Percentiles rank a stretch among this genome's conserved stretches.
phyloP scores from a whole-genome alignment of 2,329 filamentous ascomycete species.

The Apiospora phragmitis region DNA sequence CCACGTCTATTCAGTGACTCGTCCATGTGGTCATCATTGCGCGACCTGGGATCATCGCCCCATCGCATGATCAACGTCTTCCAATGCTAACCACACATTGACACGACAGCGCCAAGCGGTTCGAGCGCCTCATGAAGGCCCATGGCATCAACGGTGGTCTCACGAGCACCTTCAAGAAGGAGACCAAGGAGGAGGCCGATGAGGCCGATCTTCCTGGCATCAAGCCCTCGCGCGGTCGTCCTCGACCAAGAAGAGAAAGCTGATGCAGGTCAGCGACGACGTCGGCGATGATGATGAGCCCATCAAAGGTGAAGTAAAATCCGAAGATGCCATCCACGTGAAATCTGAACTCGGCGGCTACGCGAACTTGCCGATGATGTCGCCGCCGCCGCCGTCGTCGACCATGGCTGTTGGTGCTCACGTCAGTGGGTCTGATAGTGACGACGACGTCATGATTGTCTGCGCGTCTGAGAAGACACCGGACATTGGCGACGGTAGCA shows the following conservation, averaged over 20 bases:
- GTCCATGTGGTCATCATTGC: not conserved
- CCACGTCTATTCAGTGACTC: too few species aligned
- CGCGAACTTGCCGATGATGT: slow-evolving; percentile 1
- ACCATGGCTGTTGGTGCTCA: not conserved
- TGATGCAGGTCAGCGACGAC: slow-evolving; percentile 36
- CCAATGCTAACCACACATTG: not conserved
- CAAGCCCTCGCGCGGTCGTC: slow-evolving; percentile 20
- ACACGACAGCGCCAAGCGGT: slow-evolving; percentile 61
- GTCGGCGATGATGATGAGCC: slow-evolving; percentile 35
- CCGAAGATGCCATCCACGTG: slow-evolving; percentile 31
- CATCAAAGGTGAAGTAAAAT: slow-evolving; percentile 36
- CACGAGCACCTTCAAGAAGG: slow-evolving; percentile 18
- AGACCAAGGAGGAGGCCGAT: not conserved
- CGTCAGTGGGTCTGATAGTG: too few species aligned
- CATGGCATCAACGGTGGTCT: slow-evolving; percentile 45
- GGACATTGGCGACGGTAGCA: slow-evolving; percentile 15
- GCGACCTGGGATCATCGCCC: not conserved
- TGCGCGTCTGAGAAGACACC: slow-evolving; percentile 25
- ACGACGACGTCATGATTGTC: slow-evolving; percentile 32
- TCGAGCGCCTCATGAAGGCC: slow-evolving; percentile 64
- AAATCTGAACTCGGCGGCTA: slow-evolving; percentile 26
- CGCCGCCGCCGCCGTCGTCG: not conserved
- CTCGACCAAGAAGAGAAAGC: slow-evolving; percentile 33
- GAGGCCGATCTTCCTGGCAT: slow-evolving; percentile 13
- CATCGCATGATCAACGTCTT: not conserved